Evolutionary conservation across 2,329 filamentous ascomycete genomes (phyloP), one percentile per base, ranked within the genome.

Genomic region (Lasiodiplodia sp.): DNA sequence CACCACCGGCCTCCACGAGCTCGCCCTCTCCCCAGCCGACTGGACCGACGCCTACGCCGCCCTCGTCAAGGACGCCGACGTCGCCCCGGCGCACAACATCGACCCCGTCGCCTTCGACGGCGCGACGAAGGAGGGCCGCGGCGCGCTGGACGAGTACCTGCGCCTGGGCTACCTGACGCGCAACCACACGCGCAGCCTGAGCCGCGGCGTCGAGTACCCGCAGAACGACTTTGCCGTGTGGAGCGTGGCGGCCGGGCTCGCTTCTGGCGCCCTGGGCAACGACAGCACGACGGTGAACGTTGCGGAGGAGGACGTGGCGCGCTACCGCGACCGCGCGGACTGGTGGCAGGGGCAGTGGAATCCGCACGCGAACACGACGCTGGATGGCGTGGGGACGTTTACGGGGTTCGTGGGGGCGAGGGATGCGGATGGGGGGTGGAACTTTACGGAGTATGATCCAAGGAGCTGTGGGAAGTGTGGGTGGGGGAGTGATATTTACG

Each of bases 201-300:
- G 77, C 2, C 74, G 79, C 4, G 78, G 78, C 10, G 69, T 81
- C 4, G 80, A 81, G 71, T 79, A 74, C 67, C 70, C 72, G 18
- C 77, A 80, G 68, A 79, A 80, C 68, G 79, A 80, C 72, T 80
- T 88, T 72, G 87, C 85, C 71, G 89, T 92, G 70, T 76, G 75
- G 11, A 79, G 82, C 63, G 80, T 83, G 12, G 81, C 80, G 0
- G 75, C 76, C 6, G 79, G 78, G 3, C 64, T 66, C 10, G 12
- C 5, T 1, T 10, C 31, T 2, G 18, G 23, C 23, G 71, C 7
- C 23, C 23, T 23, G 23, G 3, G 10, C 37, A 49, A 21, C 44
- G 4, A 12, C 38, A 37, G n/a, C 38, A 37, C 72, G 1, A 71
- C 60, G 8, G 23, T 18, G 1, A 2, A 3, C 1, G 28, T 28